A percentile compares a stretch with the other conserved stretches of the same genome.
Evolutionary conservation across 768 basidiomycete species (phyloP).

Genomic region (Trametopsis cervina): DNA sequence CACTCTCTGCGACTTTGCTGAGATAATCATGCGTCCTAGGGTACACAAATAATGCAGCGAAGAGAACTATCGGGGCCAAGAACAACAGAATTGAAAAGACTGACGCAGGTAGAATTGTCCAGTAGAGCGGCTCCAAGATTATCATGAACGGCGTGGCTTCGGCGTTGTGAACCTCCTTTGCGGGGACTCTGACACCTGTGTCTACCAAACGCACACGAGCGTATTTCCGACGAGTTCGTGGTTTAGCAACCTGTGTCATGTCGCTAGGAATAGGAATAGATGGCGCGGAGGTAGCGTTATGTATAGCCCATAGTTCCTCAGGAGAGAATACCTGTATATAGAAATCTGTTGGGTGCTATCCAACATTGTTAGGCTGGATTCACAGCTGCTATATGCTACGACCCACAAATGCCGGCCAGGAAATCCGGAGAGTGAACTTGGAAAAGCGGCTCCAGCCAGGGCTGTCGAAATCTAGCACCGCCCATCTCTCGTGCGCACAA

Average conservation of each 20-base stretch:
- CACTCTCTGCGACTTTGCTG: slow-evolving; percentile 10
- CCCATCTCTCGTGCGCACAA: slow-evolving; percentile 27
- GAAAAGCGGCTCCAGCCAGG: slow-evolving; percentile 18
- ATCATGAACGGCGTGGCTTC: slow-evolving; percentile 43
- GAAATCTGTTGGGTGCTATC: slow-evolving; percentile 40
- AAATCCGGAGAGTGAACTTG: slow-evolving; percentile 28
- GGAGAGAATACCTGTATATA: slow-evolving; percentile 33
- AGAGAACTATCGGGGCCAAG: slow-evolving; percentile 23
- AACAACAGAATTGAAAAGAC: slow-evolving; percentile 30
- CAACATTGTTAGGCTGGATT: not conserved
- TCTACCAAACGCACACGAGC: slow-evolving; percentile 52
- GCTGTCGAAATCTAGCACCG: slow-evolving; percentile 23
- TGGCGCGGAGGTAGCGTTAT: too few relatives aligned
- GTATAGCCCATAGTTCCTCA: slow-evolving; percentile 20
- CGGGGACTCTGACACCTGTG: slow-evolving; percentile 45
- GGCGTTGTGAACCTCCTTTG: slow-evolving; percentile 12
- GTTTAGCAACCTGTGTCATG: slow-evolving; percentile 11
- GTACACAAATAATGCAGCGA: slow-evolving; percentile 18
- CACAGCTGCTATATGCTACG: not conserved
- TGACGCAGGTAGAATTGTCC: slow-evolving; percentile 53
- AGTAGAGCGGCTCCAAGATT: slow-evolving; percentile 49
- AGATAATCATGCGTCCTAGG: slow-evolving; percentile 13
- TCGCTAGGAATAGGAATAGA: too few relatives aligned
- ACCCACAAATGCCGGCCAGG: slow-evolving; percentile 29
- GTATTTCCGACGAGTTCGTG: slow-evolving; percentile 37